Conservation (phyloP, 352 stramenopile genomes). For the Pythium apleroticum region DNA sequence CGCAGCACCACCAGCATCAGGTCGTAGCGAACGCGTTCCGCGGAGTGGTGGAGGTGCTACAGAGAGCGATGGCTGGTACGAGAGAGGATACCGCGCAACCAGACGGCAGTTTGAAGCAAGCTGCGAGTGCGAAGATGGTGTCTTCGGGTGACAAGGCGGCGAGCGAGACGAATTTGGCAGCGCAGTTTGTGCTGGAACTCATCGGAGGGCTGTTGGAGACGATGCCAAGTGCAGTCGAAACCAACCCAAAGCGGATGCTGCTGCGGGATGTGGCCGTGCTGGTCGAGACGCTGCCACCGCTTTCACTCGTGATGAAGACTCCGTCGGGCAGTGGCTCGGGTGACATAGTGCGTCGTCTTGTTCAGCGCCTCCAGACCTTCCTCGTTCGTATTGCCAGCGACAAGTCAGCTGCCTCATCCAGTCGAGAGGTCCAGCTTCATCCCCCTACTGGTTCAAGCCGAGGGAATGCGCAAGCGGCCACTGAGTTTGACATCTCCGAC, state of each 20-base stretch:
- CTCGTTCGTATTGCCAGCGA: slow-evolving; percentile 12
- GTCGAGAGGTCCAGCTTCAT: neutral
- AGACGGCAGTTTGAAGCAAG: neutral
- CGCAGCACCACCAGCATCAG: slow-evolving; percentile 17
- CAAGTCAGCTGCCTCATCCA: neutral
- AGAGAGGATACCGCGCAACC: neutral
- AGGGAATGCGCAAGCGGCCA: neutral
- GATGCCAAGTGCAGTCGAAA: neutral
- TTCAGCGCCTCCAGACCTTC: slow-evolving; percentile 21
- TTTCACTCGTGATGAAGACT: slow-evolving; percentile 35
- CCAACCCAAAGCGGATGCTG: slow-evolving; percentile 8
- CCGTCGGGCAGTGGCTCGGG: neutral
- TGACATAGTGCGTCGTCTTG: neutral
- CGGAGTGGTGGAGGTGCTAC: slow-evolving; percentile 1
- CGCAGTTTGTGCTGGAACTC: slow-evolving; percentile 11
- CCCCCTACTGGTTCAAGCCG: neutral
- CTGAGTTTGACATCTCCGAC: slow-evolving; percentile 17
- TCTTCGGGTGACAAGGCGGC: neutral
- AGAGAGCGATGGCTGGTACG: neutral
- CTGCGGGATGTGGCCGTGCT: slow-evolving; percentile 23
- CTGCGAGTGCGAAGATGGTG: neutral
- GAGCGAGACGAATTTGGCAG: slow-evolving; percentile 7
- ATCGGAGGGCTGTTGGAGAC: slow-evolving; percentile 28
- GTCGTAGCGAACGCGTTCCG: neutral
- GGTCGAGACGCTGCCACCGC: slow-evolving; percentile 34